Percentiles rank a stretch among this genome's conserved stretches.
Evolutionary conservation across 2,329 filamentous ascomycete species (phyloP).

Genomic region (Pochonia chlamydosporia): DNA sequence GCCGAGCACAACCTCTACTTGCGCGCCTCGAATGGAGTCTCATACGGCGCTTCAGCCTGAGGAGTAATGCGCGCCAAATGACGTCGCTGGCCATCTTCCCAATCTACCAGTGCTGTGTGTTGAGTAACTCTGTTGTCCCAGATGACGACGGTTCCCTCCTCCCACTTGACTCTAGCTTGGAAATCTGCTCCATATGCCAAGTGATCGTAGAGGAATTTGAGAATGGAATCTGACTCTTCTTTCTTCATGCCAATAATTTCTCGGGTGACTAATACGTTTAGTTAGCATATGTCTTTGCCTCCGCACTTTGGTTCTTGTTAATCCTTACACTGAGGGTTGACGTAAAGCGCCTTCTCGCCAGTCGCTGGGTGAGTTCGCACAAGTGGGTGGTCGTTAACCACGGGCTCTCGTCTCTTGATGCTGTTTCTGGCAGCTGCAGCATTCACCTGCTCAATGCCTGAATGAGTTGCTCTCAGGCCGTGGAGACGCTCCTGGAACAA

Average conservation of each 20-base stretch:
- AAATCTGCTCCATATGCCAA: conserved; percentile 55
- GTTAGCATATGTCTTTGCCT: too few relatives aligned
- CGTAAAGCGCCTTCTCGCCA: conserved; percentile 75
- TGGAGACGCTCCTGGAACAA: conserved; percentile 75
- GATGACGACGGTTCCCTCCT: conserved; percentile 71
- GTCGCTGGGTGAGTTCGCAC: conserved; percentile 77
- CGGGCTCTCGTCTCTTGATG: conserved; percentile 69
- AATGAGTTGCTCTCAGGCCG: conserved; percentile 75
- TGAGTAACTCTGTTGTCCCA: conserved; percentile 82
- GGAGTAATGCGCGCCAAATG: conserved; percentile 80
- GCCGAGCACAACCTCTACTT: not conserved
- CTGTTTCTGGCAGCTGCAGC: conserved; percentile 61
- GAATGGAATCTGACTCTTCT: conserved; percentile 72
- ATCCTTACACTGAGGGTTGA: conserved; percentile 80
- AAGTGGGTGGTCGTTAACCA: conserved; percentile 69
- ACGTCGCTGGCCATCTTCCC: conserved; percentile 70
- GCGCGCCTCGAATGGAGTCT: conserved; percentile 48
- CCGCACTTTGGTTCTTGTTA: too few relatives aligned
- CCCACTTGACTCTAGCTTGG: conserved; percentile 72
- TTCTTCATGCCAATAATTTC: conserved; percentile 79
- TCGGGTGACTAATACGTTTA: conserved; percentile 79
- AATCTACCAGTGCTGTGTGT: conserved; percentile 76
- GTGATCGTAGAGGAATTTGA: conserved; percentile 63
- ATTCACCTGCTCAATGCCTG: conserved; percentile 73
- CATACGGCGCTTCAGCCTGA: conserved; percentile 70